These are phyloP conservation scores for Ophiocordyceps robertsii DNA, from an alignment of 2,329 filamentous ascomycete genomes.

Conservation along the genomic window DNA sequence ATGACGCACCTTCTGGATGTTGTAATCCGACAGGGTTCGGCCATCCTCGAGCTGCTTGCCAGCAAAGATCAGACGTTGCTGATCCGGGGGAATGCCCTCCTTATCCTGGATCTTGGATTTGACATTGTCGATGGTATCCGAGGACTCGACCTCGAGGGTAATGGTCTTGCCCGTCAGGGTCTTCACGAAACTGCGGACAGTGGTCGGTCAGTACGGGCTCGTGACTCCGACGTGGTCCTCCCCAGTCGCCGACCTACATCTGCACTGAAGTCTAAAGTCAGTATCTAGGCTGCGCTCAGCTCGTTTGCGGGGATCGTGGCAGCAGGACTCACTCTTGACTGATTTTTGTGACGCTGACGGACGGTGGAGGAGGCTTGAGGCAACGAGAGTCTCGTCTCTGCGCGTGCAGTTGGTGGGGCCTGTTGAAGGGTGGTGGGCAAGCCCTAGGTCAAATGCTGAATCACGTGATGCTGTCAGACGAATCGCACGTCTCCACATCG, in stretches of 20 bases:
- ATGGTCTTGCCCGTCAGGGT: conserved; percentile 99
- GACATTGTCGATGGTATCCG: conserved; percentile 99
- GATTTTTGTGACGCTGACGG: conserved; percentile 36
- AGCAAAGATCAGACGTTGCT: conserved; percentile 97
- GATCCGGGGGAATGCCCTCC: conserved; percentile 96
- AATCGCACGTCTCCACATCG: too few species aligned
- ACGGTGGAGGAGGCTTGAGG: conserved; percentile 24
- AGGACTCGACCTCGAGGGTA: conserved; percentile 98
- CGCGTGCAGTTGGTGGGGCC: conserved; percentile 31
- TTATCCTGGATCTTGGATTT: conserved; percentile 99
- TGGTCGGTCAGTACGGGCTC: conserved; percentile 23
- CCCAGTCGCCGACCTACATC: conserved; percentile 53
- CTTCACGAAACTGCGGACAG: conserved; percentile 77
- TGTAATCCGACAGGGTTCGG: conserved; percentile 93
- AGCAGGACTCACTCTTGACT: conserved; percentile 43
- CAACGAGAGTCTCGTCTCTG: conserved; percentile 17
- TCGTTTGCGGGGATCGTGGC: background rate
- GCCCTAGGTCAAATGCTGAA: conserved; percentile 20
- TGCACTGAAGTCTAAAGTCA: conserved; percentile 56
- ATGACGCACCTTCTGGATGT: conserved; percentile 86
- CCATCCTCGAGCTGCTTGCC: conserved; percentile 99
- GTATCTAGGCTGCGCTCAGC: conserved; percentile 14
- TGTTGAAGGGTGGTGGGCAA: conserved; percentile 16
- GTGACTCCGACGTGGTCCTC: conserved; percentile 10
- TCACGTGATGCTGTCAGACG: conserved; percentile 20